phyloP scores from a whole-genome alignment of 495 filamentous ascomycete genomes.

The Penicillium arizonense region DNA sequence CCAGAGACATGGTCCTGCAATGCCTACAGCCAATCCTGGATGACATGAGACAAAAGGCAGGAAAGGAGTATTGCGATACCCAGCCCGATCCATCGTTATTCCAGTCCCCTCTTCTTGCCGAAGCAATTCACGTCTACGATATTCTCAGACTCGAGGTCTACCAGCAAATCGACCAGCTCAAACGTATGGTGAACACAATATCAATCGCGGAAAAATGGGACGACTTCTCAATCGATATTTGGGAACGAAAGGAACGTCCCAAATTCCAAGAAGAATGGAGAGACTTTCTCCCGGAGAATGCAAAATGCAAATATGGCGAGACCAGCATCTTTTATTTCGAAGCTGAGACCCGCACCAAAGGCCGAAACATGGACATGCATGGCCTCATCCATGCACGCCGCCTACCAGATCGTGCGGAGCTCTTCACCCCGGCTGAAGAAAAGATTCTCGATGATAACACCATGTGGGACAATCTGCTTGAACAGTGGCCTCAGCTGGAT shows the following conservation, averaged over 20 bases:
- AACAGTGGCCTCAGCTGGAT: conserved; percentile 13
- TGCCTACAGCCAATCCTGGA: conserved; percentile 21
- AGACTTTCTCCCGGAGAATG: conserved; percentile 40
- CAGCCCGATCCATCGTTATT: conserved; percentile 15
- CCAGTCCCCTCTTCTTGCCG: conserved; percentile 25
- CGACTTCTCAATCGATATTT: conserved; percentile 15
- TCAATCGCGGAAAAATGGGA: conserved; percentile 16
- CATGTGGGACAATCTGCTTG: conserved; percentile 11
- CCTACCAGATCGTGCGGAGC: neutral
- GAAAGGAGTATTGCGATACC: neutral
- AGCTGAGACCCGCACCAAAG: conserved; percentile 3
- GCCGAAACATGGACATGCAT: neutral
- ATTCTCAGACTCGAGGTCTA: conserved; percentile 30
- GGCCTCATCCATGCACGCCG: conserved; percentile 6
- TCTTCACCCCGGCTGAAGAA: conserved; percentile 1
- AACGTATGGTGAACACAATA: conserved; percentile 8
- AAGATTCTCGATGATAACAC: neutral
- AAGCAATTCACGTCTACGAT: conserved; percentile 39
- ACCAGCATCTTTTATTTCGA: conserved; percentile 8
- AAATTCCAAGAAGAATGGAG: conserved; percentile 48
- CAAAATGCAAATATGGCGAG: conserved; percentile 16
- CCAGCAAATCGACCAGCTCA: conserved; percentile 28
- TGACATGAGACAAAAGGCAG: neutral
- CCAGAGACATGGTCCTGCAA: conserved; percentile 24
- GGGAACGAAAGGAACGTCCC: conserved; percentile 38